phyloP scores from a whole-genome alignment of 2,329 filamentous ascomycete species.

The Exutisphaerella laricina region DNA sequence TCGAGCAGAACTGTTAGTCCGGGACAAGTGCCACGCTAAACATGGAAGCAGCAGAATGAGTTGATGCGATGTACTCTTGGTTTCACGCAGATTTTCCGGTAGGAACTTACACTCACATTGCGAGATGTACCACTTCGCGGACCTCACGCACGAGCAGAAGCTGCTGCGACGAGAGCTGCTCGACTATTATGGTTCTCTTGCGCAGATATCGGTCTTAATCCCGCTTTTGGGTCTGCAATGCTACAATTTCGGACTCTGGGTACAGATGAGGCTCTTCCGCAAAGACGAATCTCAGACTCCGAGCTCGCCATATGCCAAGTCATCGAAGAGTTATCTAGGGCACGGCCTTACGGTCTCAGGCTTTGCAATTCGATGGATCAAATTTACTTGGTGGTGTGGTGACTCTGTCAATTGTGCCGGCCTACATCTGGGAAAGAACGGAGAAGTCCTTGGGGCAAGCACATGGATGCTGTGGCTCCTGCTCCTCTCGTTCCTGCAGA shows the following conservation, averaged over 20 bases:
- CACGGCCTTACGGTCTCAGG: constrained; percentile 1
- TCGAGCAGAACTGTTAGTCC: no score
- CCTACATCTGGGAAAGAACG: constrained; percentile 44
- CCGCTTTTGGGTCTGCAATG: constrained; percentile 41
- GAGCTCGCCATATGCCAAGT: constrained; percentile 39
- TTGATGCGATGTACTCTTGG: no score
- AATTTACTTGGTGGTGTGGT: constrained; percentile 33
- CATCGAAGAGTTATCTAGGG: constrained; percentile 21
- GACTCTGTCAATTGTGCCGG: constrained; percentile 24
- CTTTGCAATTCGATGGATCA: constrained; percentile 19
- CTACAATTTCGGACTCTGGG: constrained; percentile 35
- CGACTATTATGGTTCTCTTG: constrained; percentile 51
- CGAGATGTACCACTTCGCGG: constrained; percentile 49
- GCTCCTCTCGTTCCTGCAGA: constrained; percentile 45
- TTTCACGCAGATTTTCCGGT: no score
- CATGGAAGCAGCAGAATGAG: no score
- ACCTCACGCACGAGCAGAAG: constrained; percentile 46
- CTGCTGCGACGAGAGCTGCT: constrained; percentile 48
- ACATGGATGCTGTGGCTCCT: constrained; percentile 51
- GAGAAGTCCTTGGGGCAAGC: constrained; percentile 45
- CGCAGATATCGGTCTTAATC: constrained; percentile 50
- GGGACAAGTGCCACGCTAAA: no score
- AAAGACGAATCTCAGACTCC: constrained; percentile 28
- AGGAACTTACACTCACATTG: no score
- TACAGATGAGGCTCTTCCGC: constrained; percentile 13